Conservation (phyloP, 768 basidiomycete genomes). For the Amanita rubescens region DNA sequence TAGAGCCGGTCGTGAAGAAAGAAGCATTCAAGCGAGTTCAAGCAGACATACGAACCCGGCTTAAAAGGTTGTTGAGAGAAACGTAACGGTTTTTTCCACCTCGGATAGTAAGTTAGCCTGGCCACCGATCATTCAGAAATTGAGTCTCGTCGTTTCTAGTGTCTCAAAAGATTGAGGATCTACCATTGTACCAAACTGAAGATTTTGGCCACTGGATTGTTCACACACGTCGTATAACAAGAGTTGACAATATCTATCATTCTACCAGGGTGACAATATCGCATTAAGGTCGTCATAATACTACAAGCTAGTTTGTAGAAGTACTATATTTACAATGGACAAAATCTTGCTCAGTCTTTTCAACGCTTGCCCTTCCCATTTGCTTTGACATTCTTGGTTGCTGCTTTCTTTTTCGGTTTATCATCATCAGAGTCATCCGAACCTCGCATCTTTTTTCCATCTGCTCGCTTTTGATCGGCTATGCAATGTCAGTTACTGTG, state of each 20-base stretch:
- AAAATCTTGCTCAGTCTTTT: conserved; percentile 4
- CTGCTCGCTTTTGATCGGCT: conserved; percentile 48
- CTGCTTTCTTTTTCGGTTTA: conserved; percentile 40
- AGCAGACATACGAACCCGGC: conserved; percentile 27
- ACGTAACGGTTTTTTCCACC: conserved; percentile 17
- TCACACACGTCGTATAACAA: too few species aligned
- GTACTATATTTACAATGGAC: conserved; percentile 1
- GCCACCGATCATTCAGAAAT: too few species aligned
- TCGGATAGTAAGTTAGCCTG: too few species aligned
- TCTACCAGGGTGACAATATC: neutral
- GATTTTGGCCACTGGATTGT: neutral
- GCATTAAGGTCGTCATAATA: neutral
- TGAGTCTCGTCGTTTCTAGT: neutral
- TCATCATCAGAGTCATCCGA: conserved; percentile 49
- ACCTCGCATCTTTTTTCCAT: conserved; percentile 30
- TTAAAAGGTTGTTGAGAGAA: conserved; percentile 39
- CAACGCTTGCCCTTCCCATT: conserved; percentile 25
- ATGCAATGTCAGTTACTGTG: conserved; percentile 9
- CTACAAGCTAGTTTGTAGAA: neutral
- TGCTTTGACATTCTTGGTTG: conserved; percentile 25
- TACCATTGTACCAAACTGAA: too few species aligned
- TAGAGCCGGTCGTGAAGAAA: conserved; percentile 38
- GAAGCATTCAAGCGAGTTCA: conserved; percentile 29
- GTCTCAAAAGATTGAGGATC: neutral
- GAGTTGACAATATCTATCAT: too few species aligned